A percentile compares a stretch with the other conserved stretches of the same genome.
These are phyloP conservation scores for Nakazawaea anatomiae DNA, from an alignment of 805 yeast genomes.

Conservation along the genomic window DNA sequence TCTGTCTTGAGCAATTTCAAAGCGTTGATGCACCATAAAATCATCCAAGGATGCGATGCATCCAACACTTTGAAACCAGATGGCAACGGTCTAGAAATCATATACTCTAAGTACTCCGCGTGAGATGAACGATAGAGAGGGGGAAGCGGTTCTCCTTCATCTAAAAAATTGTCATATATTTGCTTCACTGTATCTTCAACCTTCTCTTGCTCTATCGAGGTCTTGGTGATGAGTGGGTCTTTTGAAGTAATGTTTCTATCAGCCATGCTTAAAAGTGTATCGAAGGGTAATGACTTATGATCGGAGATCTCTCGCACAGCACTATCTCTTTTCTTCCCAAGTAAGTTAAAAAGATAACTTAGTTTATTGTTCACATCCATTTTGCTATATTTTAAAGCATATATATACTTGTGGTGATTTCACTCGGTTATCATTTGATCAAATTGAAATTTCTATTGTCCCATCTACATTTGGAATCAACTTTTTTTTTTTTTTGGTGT, in stretches of 20 bases:
- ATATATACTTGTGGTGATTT: too few relatives aligned
- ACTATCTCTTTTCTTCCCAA: neutral
- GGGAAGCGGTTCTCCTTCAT: constrained; percentile 26
- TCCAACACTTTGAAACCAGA: constrained; percentile 52
- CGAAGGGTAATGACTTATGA: constrained; percentile 13
- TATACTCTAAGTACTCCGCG: constrained; percentile 32
- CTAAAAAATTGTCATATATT: constrained; percentile 25
- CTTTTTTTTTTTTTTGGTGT: neutral
- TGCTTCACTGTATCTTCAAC: constrained; percentile 28
- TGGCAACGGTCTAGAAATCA: constrained; percentile 42
- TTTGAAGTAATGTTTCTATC: constrained; percentile 12
- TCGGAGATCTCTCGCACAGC: constrained; percentile 1
- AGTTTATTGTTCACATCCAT: neutral
- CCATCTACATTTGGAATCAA: neutral
- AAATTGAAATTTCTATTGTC: neutral
- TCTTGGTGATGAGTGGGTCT: constrained; percentile 24
- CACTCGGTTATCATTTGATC: neutral
- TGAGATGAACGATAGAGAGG: constrained; percentile 30
- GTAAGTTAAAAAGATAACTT: neutral
- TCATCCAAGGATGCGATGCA: constrained; percentile 89
- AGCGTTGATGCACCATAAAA: constrained; percentile 77
- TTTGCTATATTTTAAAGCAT: neutral
- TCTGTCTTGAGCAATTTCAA: constrained; percentile 34
- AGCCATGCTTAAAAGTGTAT: constrained; percentile 19
- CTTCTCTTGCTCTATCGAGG: constrained; percentile 31